Conservation (phyloP, 202 grass and related monocot species). For the Carex sylvatica region DNA sequence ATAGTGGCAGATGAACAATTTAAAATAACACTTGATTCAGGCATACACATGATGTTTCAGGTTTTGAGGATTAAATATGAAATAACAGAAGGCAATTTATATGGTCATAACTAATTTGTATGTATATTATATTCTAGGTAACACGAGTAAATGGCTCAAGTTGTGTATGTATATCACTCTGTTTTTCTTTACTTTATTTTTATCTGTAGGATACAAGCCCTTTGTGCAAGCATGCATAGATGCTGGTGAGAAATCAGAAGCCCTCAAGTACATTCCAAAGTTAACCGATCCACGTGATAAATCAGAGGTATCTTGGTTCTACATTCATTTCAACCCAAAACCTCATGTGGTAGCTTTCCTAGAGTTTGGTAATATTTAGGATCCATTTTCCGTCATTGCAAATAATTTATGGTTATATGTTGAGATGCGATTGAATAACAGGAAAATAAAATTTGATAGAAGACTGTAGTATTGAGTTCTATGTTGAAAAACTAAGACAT, state of each 20-base stretch:
- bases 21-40: neutral
- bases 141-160: neutral
- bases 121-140: neutral
- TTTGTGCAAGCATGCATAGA: constrained; percentile 99
- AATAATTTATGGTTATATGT: neutral
- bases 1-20: constrained; percentile 1
- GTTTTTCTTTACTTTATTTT: constrained; percentile 14
- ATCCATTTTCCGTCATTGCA: neutral
- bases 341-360: neutral
- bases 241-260: constrained; percentile 85
- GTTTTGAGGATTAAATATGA: neutral
- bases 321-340: neutral
- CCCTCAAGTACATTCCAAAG: constrained; percentile 83
- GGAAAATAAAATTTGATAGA: neutral
- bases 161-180: neutral
- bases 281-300: constrained; percentile 71
- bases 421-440: neutral
- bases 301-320: constrained; percentile 67
- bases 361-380: neutral
- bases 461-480: neutral
- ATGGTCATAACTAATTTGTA: neutral
- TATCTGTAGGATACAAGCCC: constrained; percentile 72
- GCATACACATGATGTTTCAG: neutral
- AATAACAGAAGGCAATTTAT: neutral
- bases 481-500: neutral